A percentile compares a stretch with the other conserved stretches of the same genome.
phyloP scores from a whole-genome alignment of 768 basidiomycete genomes.

The Mycena vulgaris region DNA sequence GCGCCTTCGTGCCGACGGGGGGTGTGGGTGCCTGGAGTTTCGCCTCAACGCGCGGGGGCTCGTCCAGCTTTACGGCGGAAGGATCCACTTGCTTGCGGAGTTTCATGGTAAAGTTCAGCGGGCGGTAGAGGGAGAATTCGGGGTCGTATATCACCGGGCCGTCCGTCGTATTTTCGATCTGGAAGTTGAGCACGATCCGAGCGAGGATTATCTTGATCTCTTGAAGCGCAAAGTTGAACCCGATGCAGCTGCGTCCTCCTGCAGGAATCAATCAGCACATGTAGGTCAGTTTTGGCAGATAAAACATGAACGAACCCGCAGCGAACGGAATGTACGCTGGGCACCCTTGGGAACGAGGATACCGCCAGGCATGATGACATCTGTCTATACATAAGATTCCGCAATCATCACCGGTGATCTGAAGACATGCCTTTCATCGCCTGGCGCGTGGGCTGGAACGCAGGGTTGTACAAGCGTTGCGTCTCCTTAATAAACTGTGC shows the following conservation, averaged over 20 bases:
- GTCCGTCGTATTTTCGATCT: constrained; percentile 32
- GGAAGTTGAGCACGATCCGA: constrained; percentile 6
- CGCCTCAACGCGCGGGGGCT: neutral
- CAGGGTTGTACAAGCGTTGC: constrained; percentile 34
- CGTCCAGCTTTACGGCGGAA: neutral
- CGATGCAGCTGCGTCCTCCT: constrained; percentile 35
- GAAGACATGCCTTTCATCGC: constrained; percentile 27
- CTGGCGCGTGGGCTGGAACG: constrained; percentile 34
- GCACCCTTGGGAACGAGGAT: constrained; percentile 29
- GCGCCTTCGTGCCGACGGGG: constrained; percentile 6
- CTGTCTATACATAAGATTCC: neutral
- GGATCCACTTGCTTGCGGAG: constrained; percentile 31
- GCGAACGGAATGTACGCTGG: constrained; percentile 35
- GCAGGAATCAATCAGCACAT: neutral
- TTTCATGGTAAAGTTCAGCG: constrained; percentile 33
- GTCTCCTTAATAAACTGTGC: constrained; percentile 25
- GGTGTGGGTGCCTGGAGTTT: constrained; percentile 28
- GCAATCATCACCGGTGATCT: neutral
- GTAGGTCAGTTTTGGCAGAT: neutral
- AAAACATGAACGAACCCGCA: neutral
- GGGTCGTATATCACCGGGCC: constrained; percentile 38
- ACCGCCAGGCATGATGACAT: constrained; percentile 35
- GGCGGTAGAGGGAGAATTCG: constrained; percentile 31
- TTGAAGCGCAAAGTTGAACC: constrained; percentile 34
- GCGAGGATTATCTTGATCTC: constrained; percentile 17